Evolutionary conservation across 2,329 filamentous ascomycete species (phyloP), one percentile per base, ranked within the genome.

Genomic region (Aspergillus ustus): DNA sequence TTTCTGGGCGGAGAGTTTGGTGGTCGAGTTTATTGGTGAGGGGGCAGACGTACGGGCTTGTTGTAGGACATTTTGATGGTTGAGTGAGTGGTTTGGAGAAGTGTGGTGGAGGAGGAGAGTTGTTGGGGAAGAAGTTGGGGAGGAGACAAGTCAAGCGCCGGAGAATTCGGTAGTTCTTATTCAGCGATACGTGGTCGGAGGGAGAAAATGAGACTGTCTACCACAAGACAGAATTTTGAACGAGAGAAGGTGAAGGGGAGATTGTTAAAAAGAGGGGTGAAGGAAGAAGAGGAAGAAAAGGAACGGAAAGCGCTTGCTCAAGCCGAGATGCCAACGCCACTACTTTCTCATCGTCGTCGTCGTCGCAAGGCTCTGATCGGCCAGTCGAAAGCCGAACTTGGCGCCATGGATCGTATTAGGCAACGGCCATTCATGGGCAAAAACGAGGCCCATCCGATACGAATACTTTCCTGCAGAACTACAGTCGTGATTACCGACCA

Each of bases 1-100:
- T n/a, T n/a, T 19, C 2, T 40, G 9, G 40, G 40, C 46, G 11
- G 25, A 49, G 44, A 48, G 25, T 13, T 11, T 43, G 53, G 31
- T 25, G 25, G 25, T 3, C 25, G 25, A 1, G 25, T 25, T 25
- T 4, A 25, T 25, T 25, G 25, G 25, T 1, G 34, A 13, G 40
- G 48, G 54, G n/a, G n/a, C n/a, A 25, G 22, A 67, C 72, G 55
- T 66, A 75, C 73, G 8, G 73, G 73, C 57, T 75, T 75, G 60
- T 69, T 70, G 62, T 73, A 72, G 37, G 72, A 73, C 73, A 75
- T 75, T 7, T 63, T 69, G 43, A 34, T 40, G 49, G n/a, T 45
- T 28, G 25, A 44, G 45, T 28, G 45, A n/a, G 22, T n/a, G 43
- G 17, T 49, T 57, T 17, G 31, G 28, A 17, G 15, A 8, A 25